Conservation (phyloP, 148 eudicot species). For the Fallopia convolvulus region DNA sequence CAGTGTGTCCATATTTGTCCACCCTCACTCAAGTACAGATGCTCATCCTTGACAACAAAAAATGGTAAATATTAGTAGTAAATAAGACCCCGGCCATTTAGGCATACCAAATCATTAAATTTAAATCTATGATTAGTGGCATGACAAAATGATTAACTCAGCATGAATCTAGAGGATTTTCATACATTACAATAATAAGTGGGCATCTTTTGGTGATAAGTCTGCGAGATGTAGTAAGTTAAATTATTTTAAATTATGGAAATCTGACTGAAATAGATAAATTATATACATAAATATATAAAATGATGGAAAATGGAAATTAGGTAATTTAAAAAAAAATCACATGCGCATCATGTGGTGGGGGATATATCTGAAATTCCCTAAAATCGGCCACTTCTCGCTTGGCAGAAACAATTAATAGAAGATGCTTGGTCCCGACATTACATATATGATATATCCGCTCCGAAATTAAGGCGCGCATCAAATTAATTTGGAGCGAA, state of each 20-base stretch:
- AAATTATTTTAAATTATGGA: too few relatives aligned
- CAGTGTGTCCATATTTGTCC: neutral
- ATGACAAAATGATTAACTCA: too few relatives aligned
- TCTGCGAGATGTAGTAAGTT: too few relatives aligned
- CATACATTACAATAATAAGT: neutral
- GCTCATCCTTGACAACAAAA: neutral
- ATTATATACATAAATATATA: too few relatives aligned
- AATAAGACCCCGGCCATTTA: too few relatives aligned
- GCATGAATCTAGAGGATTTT: neutral
- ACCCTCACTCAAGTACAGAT: neutral
- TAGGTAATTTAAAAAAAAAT: neutral
- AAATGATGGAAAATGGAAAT: too few relatives aligned
- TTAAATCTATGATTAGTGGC: too few relatives aligned
- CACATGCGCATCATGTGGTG: slow-evolving; percentile 1
- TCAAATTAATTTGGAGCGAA: too few relatives aligned
- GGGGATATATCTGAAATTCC: neutral
- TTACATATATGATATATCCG: neutral
- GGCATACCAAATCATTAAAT: too few relatives aligned
- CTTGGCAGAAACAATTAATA: neutral
- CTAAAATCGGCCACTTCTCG: neutral
- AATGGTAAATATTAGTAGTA: neutral
- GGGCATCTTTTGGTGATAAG: neutral
- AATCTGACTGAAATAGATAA: too few relatives aligned
- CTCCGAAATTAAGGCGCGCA: neutral
- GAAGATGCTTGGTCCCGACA: neutral